Evolutionary conservation across 768 basidiomycete species (phyloP).

Genomic region (Termitomyces sp.): DNA sequence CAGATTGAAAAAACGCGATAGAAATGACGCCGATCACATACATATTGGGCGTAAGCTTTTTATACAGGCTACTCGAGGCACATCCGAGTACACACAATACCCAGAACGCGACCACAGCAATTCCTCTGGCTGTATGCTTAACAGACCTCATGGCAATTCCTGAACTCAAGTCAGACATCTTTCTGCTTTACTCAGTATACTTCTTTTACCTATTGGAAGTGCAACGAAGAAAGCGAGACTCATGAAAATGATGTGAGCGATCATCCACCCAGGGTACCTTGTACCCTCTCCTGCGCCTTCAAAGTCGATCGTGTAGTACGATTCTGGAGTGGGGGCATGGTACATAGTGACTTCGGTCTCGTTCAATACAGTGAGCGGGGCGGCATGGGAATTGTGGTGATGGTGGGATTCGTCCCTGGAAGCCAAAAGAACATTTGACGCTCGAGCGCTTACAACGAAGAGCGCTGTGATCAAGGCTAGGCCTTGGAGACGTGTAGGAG

Average conservation of each 20-base stretch:
- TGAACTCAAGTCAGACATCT: constrained; percentile 23
- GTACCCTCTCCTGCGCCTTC: constrained; percentile 40
- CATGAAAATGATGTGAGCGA: constrained; percentile 71
- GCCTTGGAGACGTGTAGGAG: neutral
- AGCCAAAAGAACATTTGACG: constrained; percentile 12
- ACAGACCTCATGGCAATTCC: constrained; percentile 79
- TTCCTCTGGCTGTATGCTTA: constrained; percentile 57
- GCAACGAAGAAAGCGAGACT: constrained; percentile 75
- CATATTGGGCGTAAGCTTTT: constrained; percentile 79
- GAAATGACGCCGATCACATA: constrained; percentile 34
- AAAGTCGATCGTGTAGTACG: constrained; percentile 80
- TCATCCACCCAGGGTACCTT: constrained; percentile 67
- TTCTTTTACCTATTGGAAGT: constrained; percentile 67
- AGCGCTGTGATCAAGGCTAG: constrained; percentile 8
- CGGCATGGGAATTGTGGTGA: constrained; percentile 44
- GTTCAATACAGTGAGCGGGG: constrained; percentile 60
- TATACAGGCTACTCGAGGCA: constrained; percentile 64
- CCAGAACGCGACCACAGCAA: constrained; percentile 62
- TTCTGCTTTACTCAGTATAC: neutral
- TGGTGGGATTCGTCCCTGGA: constrained; percentile 34
- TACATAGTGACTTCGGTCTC: constrained; percentile 65
- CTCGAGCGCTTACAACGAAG: constrained; percentile 14
- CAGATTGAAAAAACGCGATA: constrained; percentile 12
- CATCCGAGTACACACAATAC: constrained; percentile 56
- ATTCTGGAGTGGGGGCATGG: constrained; percentile 70